These are phyloP conservation scores for Myochromella boudieri DNA, from an alignment of 768 basidiomycete species.

Conservation along the genomic window DNA sequence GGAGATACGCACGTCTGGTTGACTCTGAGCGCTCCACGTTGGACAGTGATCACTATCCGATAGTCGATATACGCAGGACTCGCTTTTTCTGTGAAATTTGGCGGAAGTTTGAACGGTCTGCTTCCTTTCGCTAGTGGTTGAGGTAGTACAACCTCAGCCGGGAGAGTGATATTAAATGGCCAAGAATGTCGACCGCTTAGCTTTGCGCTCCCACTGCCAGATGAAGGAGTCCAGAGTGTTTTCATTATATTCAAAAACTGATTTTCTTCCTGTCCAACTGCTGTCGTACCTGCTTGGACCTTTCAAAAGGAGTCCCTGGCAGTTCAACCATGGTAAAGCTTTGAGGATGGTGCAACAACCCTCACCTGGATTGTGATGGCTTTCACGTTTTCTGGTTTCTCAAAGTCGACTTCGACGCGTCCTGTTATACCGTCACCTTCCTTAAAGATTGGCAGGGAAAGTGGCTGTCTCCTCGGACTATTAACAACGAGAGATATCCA, in stretches of 20 bases:
- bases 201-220: slow-evolving; percentile 33
- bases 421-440: slow-evolving; percentile 52
- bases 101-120: slow-evolving; percentile 43
- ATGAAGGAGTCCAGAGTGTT: slow-evolving; percentile 38
- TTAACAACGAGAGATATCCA: too few relatives aligned
- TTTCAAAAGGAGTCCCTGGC: slow-evolving; percentile 12
- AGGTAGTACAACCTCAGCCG: too few relatives aligned
- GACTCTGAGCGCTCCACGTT: slow-evolving; percentile 45
- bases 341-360: too few relatives aligned
- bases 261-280: slow-evolving; percentile 56
- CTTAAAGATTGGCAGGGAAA: slow-evolving; percentile 43
- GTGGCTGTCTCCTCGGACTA: neutral
- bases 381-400: slow-evolving; percentile 49
- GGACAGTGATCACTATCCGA: slow-evolving; percentile 47
- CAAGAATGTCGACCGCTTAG: too few relatives aligned
- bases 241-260: slow-evolving; percentile 43
- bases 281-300: slow-evolving; percentile 48
- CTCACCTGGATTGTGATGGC: slow-evolving; percentile 45
- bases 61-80: slow-evolving; percentile 60
- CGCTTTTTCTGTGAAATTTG: slow-evolving; percentile 54
- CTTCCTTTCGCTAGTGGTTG: slow-evolving; percentile 34
- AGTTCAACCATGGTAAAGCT: too few relatives aligned
- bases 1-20: slow-evolving; percentile 45
- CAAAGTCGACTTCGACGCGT: slow-evolving; percentile 47
- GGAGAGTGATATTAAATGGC: too few relatives aligned